These are phyloP conservation scores for Aspergillus sclerotialis DNA, from an alignment of 2,329 filamentous ascomycete genomes.

Conservation along the genomic window DNA sequence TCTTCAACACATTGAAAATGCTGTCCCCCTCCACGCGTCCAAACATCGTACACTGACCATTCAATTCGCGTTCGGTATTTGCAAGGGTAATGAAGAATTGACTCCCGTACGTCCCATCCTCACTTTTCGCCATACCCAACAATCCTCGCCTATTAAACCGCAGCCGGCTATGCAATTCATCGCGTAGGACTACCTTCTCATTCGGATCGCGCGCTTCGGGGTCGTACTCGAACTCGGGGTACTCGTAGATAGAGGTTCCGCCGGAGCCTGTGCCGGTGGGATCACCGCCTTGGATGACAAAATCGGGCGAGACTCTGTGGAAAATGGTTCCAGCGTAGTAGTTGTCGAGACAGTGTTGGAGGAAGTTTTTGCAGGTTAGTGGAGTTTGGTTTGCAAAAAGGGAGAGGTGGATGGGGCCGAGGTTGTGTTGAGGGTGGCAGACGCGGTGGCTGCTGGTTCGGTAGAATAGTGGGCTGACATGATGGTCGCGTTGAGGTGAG, in stretches of 20 bases:
- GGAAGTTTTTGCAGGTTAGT: slow-evolving; percentile 85
- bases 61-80: slow-evolving; percentile 71
- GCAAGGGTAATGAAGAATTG: slow-evolving; percentile 96
- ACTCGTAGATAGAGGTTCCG: slow-evolving; percentile 86
- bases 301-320: slow-evolving; percentile 84
- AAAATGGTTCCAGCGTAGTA: slow-evolving; percentile 95
- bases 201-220: slow-evolving; percentile 39
- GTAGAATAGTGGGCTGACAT: slow-evolving; percentile 94
- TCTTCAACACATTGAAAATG: slow-evolving; percentile 91
- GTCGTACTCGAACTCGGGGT: slow-evolving; percentile 52
- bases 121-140: slow-evolving; percentile 85
- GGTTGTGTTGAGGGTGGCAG: slow-evolving; percentile 84
- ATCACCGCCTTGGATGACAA: slow-evolving; percentile 91
- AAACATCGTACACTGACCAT: slow-evolving; percentile 87
- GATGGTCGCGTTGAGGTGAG: too few species aligned
- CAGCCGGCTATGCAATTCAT: slow-evolving; percentile 86
- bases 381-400: slow-evolving; percentile 94
- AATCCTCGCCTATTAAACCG: slow-evolving; percentile 89
- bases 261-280: slow-evolving; percentile 88
- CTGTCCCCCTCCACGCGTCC: slow-evolving; percentile 87
- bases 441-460: slow-evolving; percentile 88
- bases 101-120: slow-evolving; percentile 73
- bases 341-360: slow-evolving; percentile 88
- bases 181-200: slow-evolving; percentile 61
- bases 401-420: slow-evolving; percentile 82